phyloP scores from a whole-genome alignment of 768 basidiomycete genomes.

The Amanita rimosa region DNA sequence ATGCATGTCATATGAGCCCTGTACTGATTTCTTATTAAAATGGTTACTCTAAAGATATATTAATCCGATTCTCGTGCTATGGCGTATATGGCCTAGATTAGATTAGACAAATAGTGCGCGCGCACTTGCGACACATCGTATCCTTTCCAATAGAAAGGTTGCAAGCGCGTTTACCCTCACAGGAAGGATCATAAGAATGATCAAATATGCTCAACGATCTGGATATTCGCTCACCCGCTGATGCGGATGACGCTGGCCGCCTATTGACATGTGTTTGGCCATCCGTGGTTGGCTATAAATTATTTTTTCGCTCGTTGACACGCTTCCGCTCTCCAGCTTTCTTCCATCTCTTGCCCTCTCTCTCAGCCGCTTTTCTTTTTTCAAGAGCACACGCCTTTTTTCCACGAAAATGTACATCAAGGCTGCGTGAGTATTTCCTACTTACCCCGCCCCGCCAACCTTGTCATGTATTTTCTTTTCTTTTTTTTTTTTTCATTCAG shows the following conservation, averaged over 20 bases:
- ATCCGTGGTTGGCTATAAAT: not conserved
- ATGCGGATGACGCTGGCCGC: not conserved
- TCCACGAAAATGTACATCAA: slow-evolving; percentile 4
- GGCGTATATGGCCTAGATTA: not conserved
- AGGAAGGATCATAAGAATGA: slow-evolving; percentile 1
- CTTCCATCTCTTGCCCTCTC: slow-evolving; percentile 10
- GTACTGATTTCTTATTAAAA: too few species aligned
- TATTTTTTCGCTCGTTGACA: slow-evolving; percentile 10
- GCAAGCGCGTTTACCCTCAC: not conserved
- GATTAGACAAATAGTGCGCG: not conserved
- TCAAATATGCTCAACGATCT: not conserved
- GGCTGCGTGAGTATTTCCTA: not conserved
- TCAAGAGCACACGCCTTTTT: too few species aligned
- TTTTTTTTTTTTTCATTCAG: slow-evolving; percentile 10
- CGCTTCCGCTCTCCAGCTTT: slow-evolving; percentile 11
- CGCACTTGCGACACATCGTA: too few species aligned
- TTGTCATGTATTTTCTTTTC: slow-evolving; percentile 4
- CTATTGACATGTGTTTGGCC: slow-evolving; percentile 2
- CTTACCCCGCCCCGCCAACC: not conserved
- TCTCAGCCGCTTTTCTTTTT: not conserved
- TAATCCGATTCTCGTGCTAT: slow-evolving; percentile 7
- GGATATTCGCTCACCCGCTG: not conserved
- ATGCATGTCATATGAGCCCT: too few species aligned
- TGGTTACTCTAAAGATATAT: slow-evolving; percentile 11
- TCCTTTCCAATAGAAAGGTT: too few species aligned